Conservation (phyloP, 176 grass and related monocot species). For the Cymbopogon citratus region DNA sequence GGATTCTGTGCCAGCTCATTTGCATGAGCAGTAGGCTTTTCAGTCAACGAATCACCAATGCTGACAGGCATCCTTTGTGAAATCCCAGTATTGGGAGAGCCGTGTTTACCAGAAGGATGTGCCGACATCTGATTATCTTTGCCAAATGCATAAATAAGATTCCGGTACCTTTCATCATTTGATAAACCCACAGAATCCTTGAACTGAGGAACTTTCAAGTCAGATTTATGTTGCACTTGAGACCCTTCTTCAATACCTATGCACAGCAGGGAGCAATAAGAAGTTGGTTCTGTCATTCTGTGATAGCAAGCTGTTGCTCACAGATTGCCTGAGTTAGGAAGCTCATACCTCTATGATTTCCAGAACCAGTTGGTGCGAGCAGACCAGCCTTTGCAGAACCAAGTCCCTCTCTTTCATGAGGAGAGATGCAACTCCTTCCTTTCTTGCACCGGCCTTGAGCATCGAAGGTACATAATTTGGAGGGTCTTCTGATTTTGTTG, state of each 20-base stretch:
- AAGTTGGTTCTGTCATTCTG: constrained; percentile 18
- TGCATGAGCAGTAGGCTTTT: constrained; percentile 8
- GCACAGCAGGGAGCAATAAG: constrained; percentile 33
- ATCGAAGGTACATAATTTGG: constrained; percentile 41
- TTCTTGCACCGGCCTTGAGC: constrained; percentile 47
- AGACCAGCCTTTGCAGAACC: constrained; percentile 23
- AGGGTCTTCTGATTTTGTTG: constrained; percentile 20
- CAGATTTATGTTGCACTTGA: constrained; percentile 21
- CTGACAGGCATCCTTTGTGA: constrained; percentile 14
- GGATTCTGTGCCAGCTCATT: constrained; percentile 25
- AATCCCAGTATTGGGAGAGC: not conserved
- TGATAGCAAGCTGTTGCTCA: constrained; percentile 12
- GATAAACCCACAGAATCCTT: constrained; percentile 15
- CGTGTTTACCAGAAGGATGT: constrained; percentile 20
- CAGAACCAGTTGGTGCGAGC: constrained; percentile 28
- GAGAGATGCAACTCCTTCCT: constrained; percentile 46
- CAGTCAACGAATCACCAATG: constrained; percentile 25
- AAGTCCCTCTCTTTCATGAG: constrained; percentile 41
- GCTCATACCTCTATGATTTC: constrained; percentile 31
- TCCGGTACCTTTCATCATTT: constrained; percentile 20
- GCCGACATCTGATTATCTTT: constrained; percentile 13
- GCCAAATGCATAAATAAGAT: constrained; percentile 53
- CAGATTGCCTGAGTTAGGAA: constrained; percentile 16
- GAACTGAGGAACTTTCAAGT: constrained; percentile 13
- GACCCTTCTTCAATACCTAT: constrained; percentile 39